These are phyloP conservation scores for Phytopythium chamaehyphon DNA, from an alignment of 352 stramenopile species.

Conservation along the genomic window DNA sequence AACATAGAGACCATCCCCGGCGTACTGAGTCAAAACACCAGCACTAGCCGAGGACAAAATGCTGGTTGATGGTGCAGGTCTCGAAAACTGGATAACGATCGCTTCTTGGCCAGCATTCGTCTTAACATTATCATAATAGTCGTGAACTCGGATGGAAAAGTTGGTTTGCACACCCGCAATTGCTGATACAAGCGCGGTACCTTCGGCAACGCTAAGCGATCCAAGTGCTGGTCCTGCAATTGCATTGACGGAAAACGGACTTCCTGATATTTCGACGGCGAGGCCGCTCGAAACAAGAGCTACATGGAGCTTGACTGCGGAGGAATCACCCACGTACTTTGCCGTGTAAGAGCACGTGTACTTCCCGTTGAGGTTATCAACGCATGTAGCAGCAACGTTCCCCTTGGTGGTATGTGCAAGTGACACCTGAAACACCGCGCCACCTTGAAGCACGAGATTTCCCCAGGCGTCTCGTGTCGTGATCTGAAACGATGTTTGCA, in stretches of 20 bases:
- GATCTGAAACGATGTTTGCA: conserved; percentile 58
- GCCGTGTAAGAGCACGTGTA: conserved; percentile 65
- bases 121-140: conserved; percentile 61
- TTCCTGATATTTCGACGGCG: conserved; percentile 26
- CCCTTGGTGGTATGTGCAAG: conserved; percentile 32
- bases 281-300: conserved; percentile 11
- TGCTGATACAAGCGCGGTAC: conserved; percentile 41
- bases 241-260: conserved; percentile 49
- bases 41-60: conserved; percentile 13
- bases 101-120: conserved; percentile 45
- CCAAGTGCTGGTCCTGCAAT: conserved; percentile 45
- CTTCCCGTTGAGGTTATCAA: conserved; percentile 44
- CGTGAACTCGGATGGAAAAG: conserved; percentile 52
- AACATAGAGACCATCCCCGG: conserved; percentile 26
- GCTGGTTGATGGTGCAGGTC: conserved; percentile 19
- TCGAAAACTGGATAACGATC: conserved; percentile 31
- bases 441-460: conserved; percentile 46
- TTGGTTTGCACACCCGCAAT: conserved; percentile 41
- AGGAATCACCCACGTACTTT: conserved; percentile 28
- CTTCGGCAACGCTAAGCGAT: conserved; percentile 32
- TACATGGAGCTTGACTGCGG: conserved; percentile 27
- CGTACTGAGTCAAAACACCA: conserved; percentile 23
- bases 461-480: conserved; percentile 45
- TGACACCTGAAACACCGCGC: conserved; percentile 30
- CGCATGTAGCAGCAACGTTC: conserved; percentile 39